These are phyloP conservation scores for Senna siamea DNA, from an alignment of 306 rosid species.

Conservation along the genomic window DNA sequence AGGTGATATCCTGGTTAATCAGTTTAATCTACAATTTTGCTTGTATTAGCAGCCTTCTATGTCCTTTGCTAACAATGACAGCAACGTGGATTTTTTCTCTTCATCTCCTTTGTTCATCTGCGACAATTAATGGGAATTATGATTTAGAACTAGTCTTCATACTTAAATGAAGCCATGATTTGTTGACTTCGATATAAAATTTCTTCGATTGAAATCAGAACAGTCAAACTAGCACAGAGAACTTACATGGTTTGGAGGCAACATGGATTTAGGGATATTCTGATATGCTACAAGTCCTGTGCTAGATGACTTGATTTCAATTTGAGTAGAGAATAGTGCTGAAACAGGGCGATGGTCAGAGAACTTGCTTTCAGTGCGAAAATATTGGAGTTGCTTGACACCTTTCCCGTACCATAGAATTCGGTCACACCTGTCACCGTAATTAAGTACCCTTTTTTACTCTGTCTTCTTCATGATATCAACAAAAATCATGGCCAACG, in stretches of 20 bases:
- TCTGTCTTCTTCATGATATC: slow-evolving; percentile 10
- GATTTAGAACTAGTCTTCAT: neutral
- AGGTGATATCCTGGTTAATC: slow-evolving; percentile 25
- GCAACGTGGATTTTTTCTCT: slow-evolving; percentile 37
- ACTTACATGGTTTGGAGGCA: slow-evolving; percentile 51
- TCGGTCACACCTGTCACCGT: slow-evolving; percentile 79
- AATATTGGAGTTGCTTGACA: slow-evolving; percentile 78
- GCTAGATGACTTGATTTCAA: slow-evolving; percentile 50
- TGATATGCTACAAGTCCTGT: slow-evolving; percentile 47
- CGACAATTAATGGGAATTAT: slow-evolving; percentile 28
- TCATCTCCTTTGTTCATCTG: slow-evolving; percentile 38
- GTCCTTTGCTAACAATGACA: slow-evolving; percentile 39
- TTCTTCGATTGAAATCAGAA: neutral
- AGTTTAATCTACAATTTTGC: slow-evolving; percentile 21
- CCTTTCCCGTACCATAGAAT: slow-evolving; percentile 96
- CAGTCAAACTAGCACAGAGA: neutral
- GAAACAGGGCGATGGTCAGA: slow-evolving; percentile 98
- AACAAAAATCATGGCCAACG: neutral
- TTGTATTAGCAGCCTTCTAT: slow-evolving; percentile 37
- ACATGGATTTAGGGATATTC: neutral
- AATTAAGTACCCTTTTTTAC: slow-evolving; percentile 13
- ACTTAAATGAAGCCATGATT: slow-evolving; percentile 1
- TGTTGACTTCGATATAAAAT: neutral
- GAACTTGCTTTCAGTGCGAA: slow-evolving; percentile 88
- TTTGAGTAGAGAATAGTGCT: slow-evolving; percentile 80